These are phyloP conservation scores for Endothia cerciana DNA, from an alignment of 2,329 filamentous ascomycete species.

Conservation along the genomic window DNA sequence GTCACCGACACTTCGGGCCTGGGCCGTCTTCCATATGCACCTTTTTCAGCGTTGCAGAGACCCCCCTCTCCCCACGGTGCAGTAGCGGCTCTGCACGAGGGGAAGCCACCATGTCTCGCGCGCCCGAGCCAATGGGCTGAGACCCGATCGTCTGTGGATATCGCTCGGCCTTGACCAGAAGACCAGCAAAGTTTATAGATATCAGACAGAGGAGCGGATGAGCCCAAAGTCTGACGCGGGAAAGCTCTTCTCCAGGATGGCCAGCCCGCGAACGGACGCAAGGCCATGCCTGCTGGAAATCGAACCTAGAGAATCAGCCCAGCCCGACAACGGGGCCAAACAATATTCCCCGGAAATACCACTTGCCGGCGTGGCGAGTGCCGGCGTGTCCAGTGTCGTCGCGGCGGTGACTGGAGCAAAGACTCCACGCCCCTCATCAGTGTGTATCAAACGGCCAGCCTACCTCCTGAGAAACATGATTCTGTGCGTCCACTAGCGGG, in stretches of 20 bases:
- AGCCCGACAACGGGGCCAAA: not conserved
- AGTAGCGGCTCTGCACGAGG: constrained; percentile 3
- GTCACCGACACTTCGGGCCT: constrained; percentile 11
- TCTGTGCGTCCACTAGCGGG: not conserved
- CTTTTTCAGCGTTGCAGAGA: not conserved
- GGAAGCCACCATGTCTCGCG: not conserved
- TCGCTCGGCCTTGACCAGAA: not conserved
- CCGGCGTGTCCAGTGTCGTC: not conserved
- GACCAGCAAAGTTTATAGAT: not conserved
- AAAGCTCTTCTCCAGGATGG: not conserved
- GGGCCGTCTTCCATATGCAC: not conserved
- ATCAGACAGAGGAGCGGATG: constrained; percentile 1
- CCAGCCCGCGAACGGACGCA: not conserved
- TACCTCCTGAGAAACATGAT: not conserved
- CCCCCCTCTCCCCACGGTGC: not conserved
- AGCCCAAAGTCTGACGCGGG: too few species aligned
- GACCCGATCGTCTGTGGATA: not conserved
- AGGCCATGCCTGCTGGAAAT: not conserved
- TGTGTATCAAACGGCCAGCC: not conserved
- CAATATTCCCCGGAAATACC: not conserved
- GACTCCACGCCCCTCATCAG: not conserved
- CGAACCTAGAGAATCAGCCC: too few species aligned
- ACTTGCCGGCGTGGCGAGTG: too few species aligned
- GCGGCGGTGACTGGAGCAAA: not conserved
- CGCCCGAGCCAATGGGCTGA: not conserved